Conservation (phyloP, 2,329 filamentous ascomycete genomes). For the Xylaria sp. region DNA sequence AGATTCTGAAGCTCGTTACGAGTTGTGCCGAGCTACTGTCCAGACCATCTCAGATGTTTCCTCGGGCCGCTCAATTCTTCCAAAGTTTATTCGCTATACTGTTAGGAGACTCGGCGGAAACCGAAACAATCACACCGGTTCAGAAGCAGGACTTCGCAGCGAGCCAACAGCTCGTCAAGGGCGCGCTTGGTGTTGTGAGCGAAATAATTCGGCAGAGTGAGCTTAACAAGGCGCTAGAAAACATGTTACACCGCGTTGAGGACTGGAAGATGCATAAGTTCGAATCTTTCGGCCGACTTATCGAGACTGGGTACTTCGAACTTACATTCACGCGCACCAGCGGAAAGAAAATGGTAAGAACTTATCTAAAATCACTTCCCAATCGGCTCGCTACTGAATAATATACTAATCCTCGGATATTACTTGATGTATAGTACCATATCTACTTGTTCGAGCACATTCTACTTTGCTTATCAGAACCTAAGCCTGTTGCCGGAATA, state of each 20-base stretch:
- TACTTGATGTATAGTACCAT: background rate
- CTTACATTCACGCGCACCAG: background rate
- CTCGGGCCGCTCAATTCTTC: constrained; percentile 1
- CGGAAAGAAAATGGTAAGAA: background rate
- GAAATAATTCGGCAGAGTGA: background rate
- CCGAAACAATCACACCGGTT: background rate
- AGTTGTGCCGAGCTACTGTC: background rate
- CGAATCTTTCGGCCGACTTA: background rate
- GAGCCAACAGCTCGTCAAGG: background rate
- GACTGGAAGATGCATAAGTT: background rate
- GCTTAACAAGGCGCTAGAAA: background rate
- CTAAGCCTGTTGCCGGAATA: background rate
- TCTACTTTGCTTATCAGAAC: background rate
- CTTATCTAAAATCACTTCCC: background rate
- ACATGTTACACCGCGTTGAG: background rate
- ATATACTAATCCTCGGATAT: background rate
- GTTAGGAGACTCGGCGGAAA: background rate
- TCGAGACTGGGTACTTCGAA: background rate
- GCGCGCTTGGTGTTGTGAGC: background rate
- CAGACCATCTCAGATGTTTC: background rate
- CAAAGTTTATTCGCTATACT: background rate
- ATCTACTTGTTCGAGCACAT: constrained; percentile 12
- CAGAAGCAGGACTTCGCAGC: constrained; percentile 1
- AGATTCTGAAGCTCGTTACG: background rate
- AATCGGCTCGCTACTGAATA: background rate